Base-by-base conservation (phyloP, 2,329 filamentous ascomycete genomes). In the Fusarium sp. region DNA sequence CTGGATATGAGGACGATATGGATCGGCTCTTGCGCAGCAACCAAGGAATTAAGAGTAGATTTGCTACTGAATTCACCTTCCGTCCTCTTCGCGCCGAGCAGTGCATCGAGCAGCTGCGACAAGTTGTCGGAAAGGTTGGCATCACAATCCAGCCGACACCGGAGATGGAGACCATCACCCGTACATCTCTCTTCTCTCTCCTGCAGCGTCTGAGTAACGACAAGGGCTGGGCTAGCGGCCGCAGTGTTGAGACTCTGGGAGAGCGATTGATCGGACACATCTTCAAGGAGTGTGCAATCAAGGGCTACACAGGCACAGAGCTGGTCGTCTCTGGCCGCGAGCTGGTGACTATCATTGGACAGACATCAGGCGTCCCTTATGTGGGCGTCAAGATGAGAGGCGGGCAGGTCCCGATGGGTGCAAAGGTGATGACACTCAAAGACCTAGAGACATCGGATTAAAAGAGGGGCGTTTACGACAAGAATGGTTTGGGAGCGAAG, bases 1-100 rank as follows among this genome's bases (percentile, higher is more conserved):
- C 91, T 1, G 91, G 91, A 0, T 93, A 93, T 70, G 87, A 90
- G 34, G 78, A 84, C 0, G 88, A 92, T 48, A 92, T 93, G 72
- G 88, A 92, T 72, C 80, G 83, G 0, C 83, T 93, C 4, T 85
- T 92, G 81, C 79, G 81, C 0, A 82, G 84, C 47, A 92, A 93
- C 70, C 83, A 87, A 0, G 90, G 90, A 1, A 80, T 93, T 12
- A 87, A 86, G 0, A 90, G 87, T 59, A 86, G 90, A 1, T 93
- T 93, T 70, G 86, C 88, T 0, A 89, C 90, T 36, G 82, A 85
- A 2, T 76, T 93, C 7, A 76, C 83, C n/a, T 93, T 93, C 77
- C 77, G 80, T 1, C 73, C 82, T 10, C 73, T 90, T 28, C 75
- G 75, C 1, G 79, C 85, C 0, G 70, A 78, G 3, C 77, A 87